A percentile compares a stretch with the other conserved stretches of the same genome.
Evolutionary conservation across 1,284 basidiomycete species (phyloP).

Genomic region (Ceratobasidium sp.): DNA sequence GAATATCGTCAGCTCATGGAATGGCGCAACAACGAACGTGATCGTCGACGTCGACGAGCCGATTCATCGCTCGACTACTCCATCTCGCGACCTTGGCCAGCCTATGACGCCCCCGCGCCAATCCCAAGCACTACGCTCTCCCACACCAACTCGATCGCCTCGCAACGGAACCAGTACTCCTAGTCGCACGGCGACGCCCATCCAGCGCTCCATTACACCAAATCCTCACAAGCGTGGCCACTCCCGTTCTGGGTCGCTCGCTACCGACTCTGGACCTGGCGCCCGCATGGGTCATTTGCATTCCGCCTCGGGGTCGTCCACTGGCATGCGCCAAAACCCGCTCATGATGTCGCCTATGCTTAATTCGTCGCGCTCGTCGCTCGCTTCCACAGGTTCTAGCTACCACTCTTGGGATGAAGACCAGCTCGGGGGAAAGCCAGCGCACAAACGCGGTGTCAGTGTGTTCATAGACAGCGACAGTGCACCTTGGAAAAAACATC

Average conservation of each 20-base stretch:
- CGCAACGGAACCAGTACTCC: slow-evolving; percentile 10
- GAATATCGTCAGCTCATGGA: slow-evolving; percentile 40
- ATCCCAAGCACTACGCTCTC: slow-evolving; percentile 18
- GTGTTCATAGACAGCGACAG: slow-evolving; percentile 39
- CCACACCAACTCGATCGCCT: slow-evolving; percentile 37
- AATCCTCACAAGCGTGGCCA: slow-evolving; percentile 31
- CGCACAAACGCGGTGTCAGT: slow-evolving; percentile 41
- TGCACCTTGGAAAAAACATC: slow-evolving; percentile 28
- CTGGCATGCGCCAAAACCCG: slow-evolving; percentile 66
- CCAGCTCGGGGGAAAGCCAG: slow-evolving; percentile 32
- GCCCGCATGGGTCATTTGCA: slow-evolving; percentile 23
- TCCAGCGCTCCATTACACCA: slow-evolving; percentile 42
- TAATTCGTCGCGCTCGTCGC: slow-evolving; percentile 80
- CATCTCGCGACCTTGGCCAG: slow-evolving; percentile 27
- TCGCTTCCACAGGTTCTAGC: slow-evolving; percentile 83
- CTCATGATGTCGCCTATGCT: slow-evolving; percentile 74
- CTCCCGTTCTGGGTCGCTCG: slow-evolving; percentile 45
- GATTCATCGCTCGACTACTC: slow-evolving; percentile 33
- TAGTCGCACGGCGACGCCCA: slow-evolving; percentile 41
- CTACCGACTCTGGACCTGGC: slow-evolving; percentile 18
- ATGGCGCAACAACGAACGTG: slow-evolving; percentile 30
- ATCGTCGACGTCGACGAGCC: slow-evolving; percentile 39
- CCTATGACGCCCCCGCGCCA: slow-evolving; percentile 45
- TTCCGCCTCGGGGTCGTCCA: slow-evolving; percentile 59
- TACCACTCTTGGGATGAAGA: slow-evolving; percentile 80